Conservation (phyloP, 495 filamentous ascomycete genomes). For the Xylaria venustula region DNA sequence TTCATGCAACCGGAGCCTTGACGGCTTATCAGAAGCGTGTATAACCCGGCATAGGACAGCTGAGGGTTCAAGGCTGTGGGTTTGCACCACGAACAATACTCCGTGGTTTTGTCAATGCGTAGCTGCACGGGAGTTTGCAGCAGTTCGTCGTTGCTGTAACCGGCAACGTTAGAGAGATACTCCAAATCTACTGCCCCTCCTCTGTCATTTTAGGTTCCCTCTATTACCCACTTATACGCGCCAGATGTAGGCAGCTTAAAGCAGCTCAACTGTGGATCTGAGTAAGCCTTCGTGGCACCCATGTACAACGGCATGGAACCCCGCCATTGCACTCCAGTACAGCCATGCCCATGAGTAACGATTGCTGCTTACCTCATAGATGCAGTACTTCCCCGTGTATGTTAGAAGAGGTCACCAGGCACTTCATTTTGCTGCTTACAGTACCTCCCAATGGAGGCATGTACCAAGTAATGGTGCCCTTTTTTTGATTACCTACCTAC, state of each 20-base stretch:
- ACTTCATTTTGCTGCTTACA: constrained; percentile 4
- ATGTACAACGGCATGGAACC: not conserved
- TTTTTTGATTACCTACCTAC: no score
- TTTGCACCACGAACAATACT: no score
- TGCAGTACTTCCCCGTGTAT: not conserved
- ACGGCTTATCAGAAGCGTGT: not conserved
- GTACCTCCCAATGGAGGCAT: constrained; percentile 11
- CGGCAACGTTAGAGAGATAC: constrained; percentile 8
- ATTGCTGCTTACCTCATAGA: not conserved
- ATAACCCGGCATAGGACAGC: not conserved
- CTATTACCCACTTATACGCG: constrained; percentile 1
- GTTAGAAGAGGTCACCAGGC: constrained; percentile 9
- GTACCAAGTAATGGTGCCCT: no score
- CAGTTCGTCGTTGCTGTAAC: constrained; percentile 1
- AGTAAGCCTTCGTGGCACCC: not conserved
- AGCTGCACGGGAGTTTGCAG: not conserved
- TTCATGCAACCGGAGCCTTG: not conserved
- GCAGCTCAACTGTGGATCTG: constrained; percentile 3
- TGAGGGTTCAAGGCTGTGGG: not conserved
- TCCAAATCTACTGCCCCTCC: constrained; percentile 4
- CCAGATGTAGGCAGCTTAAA: not conserved
- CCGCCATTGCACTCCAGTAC: constrained; percentile 5
- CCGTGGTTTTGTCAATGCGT: not conserved
- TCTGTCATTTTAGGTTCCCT: not conserved
- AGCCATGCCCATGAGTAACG: not conserved